Conservation (phyloP, 352 stramenopile genomes). For the Pythium rishiriense region DNA sequence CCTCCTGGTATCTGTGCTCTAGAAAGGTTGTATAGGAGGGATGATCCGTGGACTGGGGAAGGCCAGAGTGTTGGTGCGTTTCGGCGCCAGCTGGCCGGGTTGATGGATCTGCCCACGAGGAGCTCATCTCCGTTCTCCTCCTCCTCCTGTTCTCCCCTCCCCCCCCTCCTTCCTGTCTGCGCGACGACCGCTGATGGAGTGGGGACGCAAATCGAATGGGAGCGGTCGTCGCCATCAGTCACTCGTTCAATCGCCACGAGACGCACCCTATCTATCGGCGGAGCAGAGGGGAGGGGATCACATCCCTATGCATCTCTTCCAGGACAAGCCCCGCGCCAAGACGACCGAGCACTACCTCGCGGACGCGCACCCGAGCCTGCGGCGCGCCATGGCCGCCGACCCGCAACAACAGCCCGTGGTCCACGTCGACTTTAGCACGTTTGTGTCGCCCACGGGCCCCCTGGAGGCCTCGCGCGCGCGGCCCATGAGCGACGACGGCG, state of each 20-base stretch:
- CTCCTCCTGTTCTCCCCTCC: neutral
- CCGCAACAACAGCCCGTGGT: constrained; percentile 12
- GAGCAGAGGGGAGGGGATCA: neutral
- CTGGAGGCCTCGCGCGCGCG: constrained; percentile 12
- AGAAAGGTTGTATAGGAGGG: neutral
- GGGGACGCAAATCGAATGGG: neutral
- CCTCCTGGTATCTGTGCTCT: neutral
- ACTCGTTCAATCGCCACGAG: neutral
- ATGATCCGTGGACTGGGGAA: neutral
- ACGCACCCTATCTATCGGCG: too few relatives aligned
- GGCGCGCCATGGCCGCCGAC: constrained; percentile 15
- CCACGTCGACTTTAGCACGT: constrained; percentile 26
- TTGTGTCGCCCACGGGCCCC: constrained; percentile 8
- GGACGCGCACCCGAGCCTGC: constrained; percentile 20
- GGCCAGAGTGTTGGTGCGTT: constrained; percentile 3
- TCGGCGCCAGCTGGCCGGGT: neutral
- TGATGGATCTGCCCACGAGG: constrained; percentile 5
- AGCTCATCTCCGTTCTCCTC: constrained; percentile 5
- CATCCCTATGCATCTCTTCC: neutral
- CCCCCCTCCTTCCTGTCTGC: too few relatives aligned
- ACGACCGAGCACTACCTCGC: constrained; percentile 13
- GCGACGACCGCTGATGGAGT: too few relatives aligned
- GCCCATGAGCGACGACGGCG: constrained; percentile 4
- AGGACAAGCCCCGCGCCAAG: constrained; percentile 4
- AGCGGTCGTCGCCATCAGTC: neutral